phyloP scores from a whole-genome alignment of 179 eudicot genomes.

The Silene vulgaris region DNA sequence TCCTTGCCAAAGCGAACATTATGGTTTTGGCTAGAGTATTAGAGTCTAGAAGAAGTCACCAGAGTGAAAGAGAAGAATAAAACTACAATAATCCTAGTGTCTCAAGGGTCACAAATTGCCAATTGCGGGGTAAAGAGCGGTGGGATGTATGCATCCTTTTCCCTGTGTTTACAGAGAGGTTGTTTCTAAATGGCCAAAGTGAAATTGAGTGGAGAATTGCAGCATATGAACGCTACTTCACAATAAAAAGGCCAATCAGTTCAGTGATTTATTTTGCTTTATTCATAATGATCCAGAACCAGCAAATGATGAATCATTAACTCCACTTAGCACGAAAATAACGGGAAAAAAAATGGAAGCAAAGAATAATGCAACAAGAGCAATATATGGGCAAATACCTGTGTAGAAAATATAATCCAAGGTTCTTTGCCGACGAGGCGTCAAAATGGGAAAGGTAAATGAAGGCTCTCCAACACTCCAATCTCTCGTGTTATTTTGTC shows the following conservation, averaged over 20 bases:
- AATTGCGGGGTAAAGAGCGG: not conserved
- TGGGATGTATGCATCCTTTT: not conserved
- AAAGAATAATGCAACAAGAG: slow-evolving; percentile 1
- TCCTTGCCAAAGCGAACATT: slow-evolving; percentile 8
- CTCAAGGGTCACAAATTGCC: not conserved
- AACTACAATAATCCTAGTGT: not conserved
- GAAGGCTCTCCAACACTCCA: slow-evolving; percentile 21
- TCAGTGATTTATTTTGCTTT: not conserved
- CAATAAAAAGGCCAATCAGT: not conserved
- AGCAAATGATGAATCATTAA: not conserved
- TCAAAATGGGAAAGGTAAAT: slow-evolving; percentile 17
- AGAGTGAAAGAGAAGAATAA: not conserved
- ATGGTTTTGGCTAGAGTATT: not conserved
- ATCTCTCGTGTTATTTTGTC: slow-evolving; percentile 14
- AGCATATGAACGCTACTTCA: not conserved
- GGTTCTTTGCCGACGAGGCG: slow-evolving; percentile 19
- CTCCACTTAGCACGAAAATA: not conserved
- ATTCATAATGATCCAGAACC: not conserved
- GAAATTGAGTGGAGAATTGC: not conserved
- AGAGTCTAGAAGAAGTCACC: not conserved
- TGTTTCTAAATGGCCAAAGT: not conserved
- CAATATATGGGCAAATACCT: slow-evolving; percentile 21
- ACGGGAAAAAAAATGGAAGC: not conserved
- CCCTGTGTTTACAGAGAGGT: not conserved
- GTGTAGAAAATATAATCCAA: slow-evolving; percentile 35